Conservation (phyloP, 2,329 filamentous ascomycete species). For the Xylaria sp. region DNA sequence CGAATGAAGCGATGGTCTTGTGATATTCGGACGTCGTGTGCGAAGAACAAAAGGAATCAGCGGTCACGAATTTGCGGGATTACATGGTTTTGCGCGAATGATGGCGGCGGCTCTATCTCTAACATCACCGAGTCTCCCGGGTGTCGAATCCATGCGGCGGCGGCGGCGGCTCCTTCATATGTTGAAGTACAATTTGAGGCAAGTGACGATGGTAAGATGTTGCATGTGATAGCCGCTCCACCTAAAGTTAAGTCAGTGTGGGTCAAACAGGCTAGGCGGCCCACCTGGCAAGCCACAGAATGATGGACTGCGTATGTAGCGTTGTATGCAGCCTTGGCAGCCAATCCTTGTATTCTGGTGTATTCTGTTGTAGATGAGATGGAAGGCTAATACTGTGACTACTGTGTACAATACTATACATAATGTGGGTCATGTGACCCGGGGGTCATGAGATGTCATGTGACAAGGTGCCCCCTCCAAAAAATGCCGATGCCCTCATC, state of each 20-base stretch:
- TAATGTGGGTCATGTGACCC: too few species aligned
- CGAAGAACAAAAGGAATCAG: conserved; percentile 24
- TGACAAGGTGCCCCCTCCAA: too few species aligned
- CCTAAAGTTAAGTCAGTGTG: not conserved
- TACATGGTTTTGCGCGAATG: conserved; percentile 23
- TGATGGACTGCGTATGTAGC: too few species aligned
- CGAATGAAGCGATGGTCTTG: not conserved
- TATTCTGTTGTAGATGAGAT: too few species aligned
- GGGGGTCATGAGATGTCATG: too few species aligned
- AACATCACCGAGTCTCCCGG: not conserved
- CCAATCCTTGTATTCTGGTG: too few species aligned
- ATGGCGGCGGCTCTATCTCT: conserved; percentile 1
- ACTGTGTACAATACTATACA: too few species aligned
- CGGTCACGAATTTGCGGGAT: conserved; percentile 16
- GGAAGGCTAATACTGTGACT: too few species aligned
- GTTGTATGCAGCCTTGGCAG: too few species aligned
- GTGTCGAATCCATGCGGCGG: not conserved
- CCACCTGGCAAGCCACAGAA: conserved; percentile 17
- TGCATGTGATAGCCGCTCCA: conserved; percentile 36
- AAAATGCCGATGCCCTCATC: too few species aligned
- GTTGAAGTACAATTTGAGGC: not conserved
- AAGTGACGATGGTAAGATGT: conserved; percentile 12
- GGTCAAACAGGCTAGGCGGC: not conserved
- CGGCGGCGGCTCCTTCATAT: not conserved
- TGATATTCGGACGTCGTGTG: not conserved